Percentiles rank a stretch among this genome's conserved stretches.
Evolutionary conservation across 768 basidiomycete genomes (phyloP).

Genomic region (Filobasidium wieringae): DNA sequence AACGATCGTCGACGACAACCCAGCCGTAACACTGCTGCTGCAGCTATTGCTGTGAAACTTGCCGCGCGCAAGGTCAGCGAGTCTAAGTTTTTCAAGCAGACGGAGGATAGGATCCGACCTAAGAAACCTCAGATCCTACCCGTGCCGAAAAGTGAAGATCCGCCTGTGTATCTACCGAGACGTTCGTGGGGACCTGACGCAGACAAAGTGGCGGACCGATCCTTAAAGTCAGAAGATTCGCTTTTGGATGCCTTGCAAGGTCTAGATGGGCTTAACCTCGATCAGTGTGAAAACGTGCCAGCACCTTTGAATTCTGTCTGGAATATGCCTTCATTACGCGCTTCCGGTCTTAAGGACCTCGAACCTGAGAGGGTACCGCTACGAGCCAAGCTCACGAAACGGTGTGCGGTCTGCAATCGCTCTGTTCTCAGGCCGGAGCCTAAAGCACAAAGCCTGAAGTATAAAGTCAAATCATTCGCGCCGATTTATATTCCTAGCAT

Average conservation of each 20-base stretch:
- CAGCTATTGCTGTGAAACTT: background rate
- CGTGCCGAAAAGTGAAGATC: slow-evolving; percentile 5
- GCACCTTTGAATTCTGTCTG: background rate
- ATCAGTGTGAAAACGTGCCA: background rate
- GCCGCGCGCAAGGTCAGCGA: background rate
- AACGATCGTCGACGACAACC: background rate
- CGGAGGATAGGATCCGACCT: background rate
- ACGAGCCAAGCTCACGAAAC: slow-evolving; percentile 86
- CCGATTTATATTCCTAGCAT: slow-evolving; percentile 87
- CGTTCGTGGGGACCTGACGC: background rate
- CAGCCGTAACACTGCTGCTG: background rate
- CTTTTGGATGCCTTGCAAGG: background rate
- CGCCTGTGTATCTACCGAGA: background rate
- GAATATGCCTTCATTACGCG: background rate
- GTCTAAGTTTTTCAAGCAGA: background rate
- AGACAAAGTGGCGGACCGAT: background rate
- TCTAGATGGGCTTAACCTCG: background rate
- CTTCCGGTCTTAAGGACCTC: slow-evolving; percentile 49
- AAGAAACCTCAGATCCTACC: slow-evolving; percentile 6
- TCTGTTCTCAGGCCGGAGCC: slow-evolving; percentile 97
- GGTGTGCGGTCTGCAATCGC: slow-evolving; percentile 85
- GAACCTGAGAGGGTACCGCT: slow-evolving; percentile 82
- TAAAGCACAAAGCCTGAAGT: slow-evolving; percentile 79
- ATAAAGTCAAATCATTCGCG: slow-evolving; percentile 95
- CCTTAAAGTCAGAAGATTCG: background rate